Conservation (phyloP, 768 basidiomycete genomes). For the Wakefieldia striispora region DNA sequence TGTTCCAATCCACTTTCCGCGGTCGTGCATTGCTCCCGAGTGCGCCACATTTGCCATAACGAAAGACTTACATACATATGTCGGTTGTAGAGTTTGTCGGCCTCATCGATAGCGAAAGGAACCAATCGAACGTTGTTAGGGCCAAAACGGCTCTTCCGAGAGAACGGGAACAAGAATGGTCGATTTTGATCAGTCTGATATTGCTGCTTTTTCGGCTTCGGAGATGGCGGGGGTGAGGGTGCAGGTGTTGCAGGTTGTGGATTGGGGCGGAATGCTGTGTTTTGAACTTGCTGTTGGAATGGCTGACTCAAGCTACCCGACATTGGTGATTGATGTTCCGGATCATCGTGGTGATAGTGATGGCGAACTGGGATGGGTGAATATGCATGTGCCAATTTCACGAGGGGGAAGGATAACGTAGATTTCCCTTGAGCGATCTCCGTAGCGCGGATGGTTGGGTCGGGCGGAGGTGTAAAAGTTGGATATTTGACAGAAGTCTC, state of each 20-base stretch:
- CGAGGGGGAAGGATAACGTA: conserved; percentile 40
- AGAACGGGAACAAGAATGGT: conserved; percentile 96
- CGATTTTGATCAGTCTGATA: conserved; percentile 95
- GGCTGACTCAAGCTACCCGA: conserved; percentile 34
- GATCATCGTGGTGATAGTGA: conserved; percentile 87
- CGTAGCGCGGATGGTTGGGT: conserved; percentile 33
- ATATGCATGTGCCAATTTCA: conserved; percentile 85
- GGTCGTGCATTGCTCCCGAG: conserved; percentile 92
- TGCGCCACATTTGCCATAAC: conserved; percentile 92
- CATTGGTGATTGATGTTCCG: conserved; percentile 48
- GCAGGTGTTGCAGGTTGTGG: conserved; percentile 86
- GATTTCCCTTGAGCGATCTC: conserved; percentile 29
- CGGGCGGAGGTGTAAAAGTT: conserved; percentile 72
- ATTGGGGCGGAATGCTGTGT: conserved; percentile 32
- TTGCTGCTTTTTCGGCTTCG: conserved; percentile 96
- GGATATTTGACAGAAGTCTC: conserved; percentile 97
- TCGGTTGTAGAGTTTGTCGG: conserved; percentile 82
- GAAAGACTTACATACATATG: conserved; percentile 91
- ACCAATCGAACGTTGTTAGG: conserved; percentile 64
- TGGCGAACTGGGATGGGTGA: conserved; percentile 92
- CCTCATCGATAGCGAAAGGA: conserved; percentile 95
- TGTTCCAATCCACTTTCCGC: conserved; percentile 88
- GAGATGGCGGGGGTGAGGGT: conserved; percentile 79
- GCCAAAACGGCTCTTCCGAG: conserved; percentile 52
- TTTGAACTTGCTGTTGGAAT: conserved; percentile 35